These are phyloP conservation scores for Eleusine coracana DNA, from an alignment of 176 grass and related monocot genomes.

Conservation along the genomic window DNA sequence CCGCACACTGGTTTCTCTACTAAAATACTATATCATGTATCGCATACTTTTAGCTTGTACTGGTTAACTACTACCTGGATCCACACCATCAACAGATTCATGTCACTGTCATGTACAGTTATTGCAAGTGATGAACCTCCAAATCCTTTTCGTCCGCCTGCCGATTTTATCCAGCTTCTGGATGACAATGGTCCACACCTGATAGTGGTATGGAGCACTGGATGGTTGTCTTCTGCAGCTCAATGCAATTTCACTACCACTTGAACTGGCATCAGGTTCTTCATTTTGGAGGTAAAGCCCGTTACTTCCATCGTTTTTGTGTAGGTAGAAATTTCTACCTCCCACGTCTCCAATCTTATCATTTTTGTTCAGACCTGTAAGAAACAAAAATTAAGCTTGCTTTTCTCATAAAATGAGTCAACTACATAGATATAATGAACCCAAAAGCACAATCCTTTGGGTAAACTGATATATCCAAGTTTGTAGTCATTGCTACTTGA, in stretches of 20 bases:
- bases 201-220: not conserved
- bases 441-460: not conserved
- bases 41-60: not conserved
- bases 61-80: not conserved
- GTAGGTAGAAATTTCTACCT: slow-evolving; percentile 79
- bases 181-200: slow-evolving; percentile 37
- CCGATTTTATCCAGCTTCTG: slow-evolving; percentile 45
- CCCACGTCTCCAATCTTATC: slow-evolving; percentile 85
- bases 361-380: slow-evolving; percentile 71
- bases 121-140: slow-evolving; percentile 49
- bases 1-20: not conserved
- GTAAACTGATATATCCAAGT: slow-evolving; percentile 11
- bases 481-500: not conserved
- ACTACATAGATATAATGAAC: not conserved
- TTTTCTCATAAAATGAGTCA: not conserved
- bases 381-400: slow-evolving; percentile 11
- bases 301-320: slow-evolving; percentile 51
- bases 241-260: not conserved
- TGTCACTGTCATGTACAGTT: slow-evolving; percentile 43
- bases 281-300: slow-evolving; percentile 31
- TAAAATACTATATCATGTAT: not conserved
- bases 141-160: slow-evolving; percentile 33
- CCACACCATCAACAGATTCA: not conserved
- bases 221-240: not conserved
- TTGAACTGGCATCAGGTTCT: slow-evolving; percentile 26